Conservation (phyloP, 345 rosid species). For the Corchorus olitorius region DNA sequence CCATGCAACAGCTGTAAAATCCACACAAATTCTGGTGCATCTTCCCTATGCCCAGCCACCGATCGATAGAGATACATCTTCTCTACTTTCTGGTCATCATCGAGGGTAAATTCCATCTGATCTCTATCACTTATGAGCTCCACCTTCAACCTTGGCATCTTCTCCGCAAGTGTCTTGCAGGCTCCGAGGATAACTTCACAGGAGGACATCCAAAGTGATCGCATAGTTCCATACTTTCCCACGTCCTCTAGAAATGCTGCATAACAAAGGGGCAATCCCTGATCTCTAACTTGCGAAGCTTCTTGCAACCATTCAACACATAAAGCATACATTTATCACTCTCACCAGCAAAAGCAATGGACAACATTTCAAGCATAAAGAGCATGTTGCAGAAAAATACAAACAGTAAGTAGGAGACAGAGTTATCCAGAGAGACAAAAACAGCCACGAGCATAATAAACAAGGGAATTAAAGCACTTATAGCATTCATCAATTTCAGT, state of each 20-base stretch:
- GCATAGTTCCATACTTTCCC: slow-evolving; percentile 97
- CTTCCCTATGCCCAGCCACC: slow-evolving; percentile 72
- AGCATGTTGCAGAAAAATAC: too few relatives aligned
- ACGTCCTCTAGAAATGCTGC: slow-evolving; percentile 77
- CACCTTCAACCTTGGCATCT: slow-evolving; percentile 76
- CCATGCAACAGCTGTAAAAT: slow-evolving; percentile 44
- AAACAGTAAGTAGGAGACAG: too few relatives aligned
- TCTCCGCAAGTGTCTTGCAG: slow-evolving; percentile 71
- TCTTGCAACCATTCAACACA: slow-evolving; percentile 89
- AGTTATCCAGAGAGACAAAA: too few relatives aligned
- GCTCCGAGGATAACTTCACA: slow-evolving; percentile 89
- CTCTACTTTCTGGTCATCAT: slow-evolving; percentile 60
- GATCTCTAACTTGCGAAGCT: slow-evolving; percentile 85
- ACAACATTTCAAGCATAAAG: slow-evolving; percentile 96
- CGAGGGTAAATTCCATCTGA: slow-evolving; percentile 30
- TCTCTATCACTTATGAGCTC: slow-evolving; percentile 81
- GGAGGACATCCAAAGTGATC: slow-evolving; percentile 99
- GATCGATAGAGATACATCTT: slow-evolving; percentile 87
- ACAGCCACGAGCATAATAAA: too few relatives aligned
- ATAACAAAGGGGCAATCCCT: slow-evolving; percentile 83
- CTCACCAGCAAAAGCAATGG: slow-evolving; percentile 90
- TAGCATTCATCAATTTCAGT: too few relatives aligned
- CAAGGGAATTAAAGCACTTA: too few relatives aligned
- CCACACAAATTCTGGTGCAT: slow-evolving; percentile 77
- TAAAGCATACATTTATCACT: slow-evolving; percentile 84